Conservation (phyloP, 768 basidiomycete species). For the Phlebiopsis flavidoalba region DNA sequence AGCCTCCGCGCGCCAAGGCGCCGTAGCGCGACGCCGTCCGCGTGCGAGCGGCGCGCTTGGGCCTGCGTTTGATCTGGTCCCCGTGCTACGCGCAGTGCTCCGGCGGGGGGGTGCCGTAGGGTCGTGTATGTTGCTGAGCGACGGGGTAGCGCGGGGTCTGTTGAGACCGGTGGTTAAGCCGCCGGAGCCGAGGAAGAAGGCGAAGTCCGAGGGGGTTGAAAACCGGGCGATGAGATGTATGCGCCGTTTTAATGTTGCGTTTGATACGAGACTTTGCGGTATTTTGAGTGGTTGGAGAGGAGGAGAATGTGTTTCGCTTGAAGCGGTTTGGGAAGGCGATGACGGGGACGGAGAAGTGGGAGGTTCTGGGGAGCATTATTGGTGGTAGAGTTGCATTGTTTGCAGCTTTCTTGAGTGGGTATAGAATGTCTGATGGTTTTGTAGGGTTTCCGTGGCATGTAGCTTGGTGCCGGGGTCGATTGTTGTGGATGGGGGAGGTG, state of each 20-base stretch:
- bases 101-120: neutral
- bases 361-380: conserved; percentile 32
- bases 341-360: conserved; percentile 70
- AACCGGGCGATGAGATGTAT: conserved; percentile 31
- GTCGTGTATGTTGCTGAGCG: neutral
- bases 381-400: conserved; percentile 14
- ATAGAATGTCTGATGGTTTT: neutral
- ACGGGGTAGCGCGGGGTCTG: neutral
- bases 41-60: conserved; percentile 1
- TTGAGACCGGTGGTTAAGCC: neutral
- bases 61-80: conserved; percentile 10
- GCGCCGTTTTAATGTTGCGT: conserved; percentile 74
- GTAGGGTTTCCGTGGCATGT: conserved; percentile 57
- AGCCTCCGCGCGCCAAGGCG: neutral
- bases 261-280: conserved; percentile 43
- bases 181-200: neutral
- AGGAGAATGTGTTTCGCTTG: conserved; percentile 41
- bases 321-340: conserved; percentile 74
- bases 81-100: conserved; percentile 4
- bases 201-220: neutral
- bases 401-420: neutral
- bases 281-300: conserved; percentile 74
- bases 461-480: conserved; percentile 44
- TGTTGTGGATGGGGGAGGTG: conserved; percentile 67
- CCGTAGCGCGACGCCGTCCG: neutral